A percentile compares a stretch with the other conserved stretches of the same genome.
Evolutionary conservation across 2,329 filamentous ascomycete genomes (phyloP).

Genomic region (Lasiodiplodia sp.): DNA sequence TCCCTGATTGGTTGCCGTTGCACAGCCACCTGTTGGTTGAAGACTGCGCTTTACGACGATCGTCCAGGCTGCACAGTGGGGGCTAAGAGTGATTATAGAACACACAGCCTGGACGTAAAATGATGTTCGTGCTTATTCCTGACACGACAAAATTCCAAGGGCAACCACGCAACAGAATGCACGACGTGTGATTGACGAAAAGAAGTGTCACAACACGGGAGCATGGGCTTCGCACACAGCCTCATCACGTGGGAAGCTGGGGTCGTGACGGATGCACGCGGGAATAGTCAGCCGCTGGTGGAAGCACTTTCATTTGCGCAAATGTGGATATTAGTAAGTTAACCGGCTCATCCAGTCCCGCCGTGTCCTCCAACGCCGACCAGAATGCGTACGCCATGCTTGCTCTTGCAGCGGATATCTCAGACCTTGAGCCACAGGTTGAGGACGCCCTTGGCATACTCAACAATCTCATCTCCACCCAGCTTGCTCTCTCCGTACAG

Average conservation of each 20-base stretch:
- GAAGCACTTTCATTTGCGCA: neutral
- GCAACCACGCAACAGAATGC: too few species aligned
- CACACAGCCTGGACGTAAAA: neutral
- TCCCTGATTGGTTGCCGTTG: neutral
- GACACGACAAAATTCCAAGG: neutral
- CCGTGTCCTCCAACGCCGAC: conserved; percentile 25
- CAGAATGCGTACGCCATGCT: conserved; percentile 16
- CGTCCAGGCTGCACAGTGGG: neutral
- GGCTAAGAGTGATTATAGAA: neutral
- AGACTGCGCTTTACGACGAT: neutral
- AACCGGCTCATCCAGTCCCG: conserved; percentile 24
- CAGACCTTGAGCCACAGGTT: conserved; percentile 59
- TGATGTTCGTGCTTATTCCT: neutral
- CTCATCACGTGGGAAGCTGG: neutral
- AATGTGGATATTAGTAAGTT: conserved; percentile 24
- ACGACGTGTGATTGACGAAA: neutral
- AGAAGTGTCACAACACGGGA: neutral
- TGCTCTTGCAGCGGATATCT: conserved; percentile 1
- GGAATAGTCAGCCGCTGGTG: neutral
- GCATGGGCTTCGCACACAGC: neutral
- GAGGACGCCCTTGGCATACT: conserved; percentile 79
- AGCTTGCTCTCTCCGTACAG: conserved; percentile 96
- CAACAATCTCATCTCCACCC: conserved; percentile 92
- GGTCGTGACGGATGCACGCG: neutral
- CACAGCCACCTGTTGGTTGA: conserved; percentile 18